Evolutionary conservation across 1,284 basidiomycete species (phyloP), one percentile per base, ranked within the genome.

Genomic region (Sporisorium exsertum): DNA sequence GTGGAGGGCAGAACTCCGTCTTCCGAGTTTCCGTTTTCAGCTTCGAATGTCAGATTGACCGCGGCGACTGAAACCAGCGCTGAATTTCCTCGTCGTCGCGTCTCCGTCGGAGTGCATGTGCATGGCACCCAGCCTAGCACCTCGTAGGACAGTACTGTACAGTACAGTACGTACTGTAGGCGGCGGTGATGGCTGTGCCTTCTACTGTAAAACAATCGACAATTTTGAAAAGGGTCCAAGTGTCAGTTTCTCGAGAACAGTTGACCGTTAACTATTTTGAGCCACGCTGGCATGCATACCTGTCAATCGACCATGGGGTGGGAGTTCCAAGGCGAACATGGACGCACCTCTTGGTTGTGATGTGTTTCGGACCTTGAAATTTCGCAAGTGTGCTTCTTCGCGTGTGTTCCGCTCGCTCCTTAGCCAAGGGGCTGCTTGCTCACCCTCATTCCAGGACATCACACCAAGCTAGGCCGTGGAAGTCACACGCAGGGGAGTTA

Each of bases 1-100:
- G 62, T 64, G 62, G 62, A 64, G 62, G n/a, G 62, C 55, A 46
- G 13, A 1, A 22, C 29, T 42, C 18, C 62, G 62, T 58, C 24
- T 64, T 53, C 62, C 62, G 62, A 64, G 55, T 7, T 22, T 33
- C 5, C 26, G 13, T 2, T 54, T 27, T 42, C 24, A 18, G 20
- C 24, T 20, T 20, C 9, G n/a, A 20, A 29, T 64, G 60, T 62
- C 32, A 62, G 60, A 56, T 51, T 35, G 32, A 0, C n/a, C 2
- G 32, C 32, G 5, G 18, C 24, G 24, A 32, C 45, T 46, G 24
- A 46, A 46, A 26, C 22, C 13, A 26, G 13, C 15, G 24, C 46
- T 43, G 16, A 18, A 20, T 43, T 43, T 43, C 15, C 4, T 18
- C 15, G 40, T 43, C 40, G 40, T 43, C 40, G 40, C n/a, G 40